phyloP scores from a whole-genome alignment of 305 asterid species.

The Withania somnifera region DNA sequence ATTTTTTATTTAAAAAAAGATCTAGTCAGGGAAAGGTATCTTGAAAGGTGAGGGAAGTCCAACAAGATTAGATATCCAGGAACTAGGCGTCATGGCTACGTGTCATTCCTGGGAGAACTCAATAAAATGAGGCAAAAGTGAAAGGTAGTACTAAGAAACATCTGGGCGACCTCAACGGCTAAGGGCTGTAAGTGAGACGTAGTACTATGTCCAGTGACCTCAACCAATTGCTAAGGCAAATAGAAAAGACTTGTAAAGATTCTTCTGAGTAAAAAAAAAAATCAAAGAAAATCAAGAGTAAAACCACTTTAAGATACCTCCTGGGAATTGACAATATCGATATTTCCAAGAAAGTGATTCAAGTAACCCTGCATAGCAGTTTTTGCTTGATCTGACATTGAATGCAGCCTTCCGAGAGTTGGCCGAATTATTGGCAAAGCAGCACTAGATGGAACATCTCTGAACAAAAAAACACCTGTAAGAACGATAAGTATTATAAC shows the following conservation, averaged over 20 bases:
- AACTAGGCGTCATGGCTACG: background rate
- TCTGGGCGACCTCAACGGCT: background rate
- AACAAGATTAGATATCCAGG: background rate
- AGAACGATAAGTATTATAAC: conserved; percentile 62
- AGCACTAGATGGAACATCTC: conserved; percentile 96
- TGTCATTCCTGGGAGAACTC: background rate
- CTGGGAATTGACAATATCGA: conserved; percentile 75
- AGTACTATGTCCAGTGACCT: background rate
- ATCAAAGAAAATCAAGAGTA: background rate
- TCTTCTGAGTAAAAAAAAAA: background rate
- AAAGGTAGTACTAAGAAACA: background rate
- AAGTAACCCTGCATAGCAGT: conserved; percentile 95
- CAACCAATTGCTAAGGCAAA: background rate
- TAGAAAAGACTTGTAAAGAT: background rate
- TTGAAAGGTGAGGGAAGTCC: background rate
- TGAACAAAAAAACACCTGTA: conserved; percentile 83
- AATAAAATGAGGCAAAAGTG: background rate
- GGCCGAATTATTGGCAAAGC: conserved; percentile 94
- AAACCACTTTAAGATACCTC: conserved; percentile 41
- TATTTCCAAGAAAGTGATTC: conserved; percentile 87
- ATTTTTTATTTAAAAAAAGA: background rate
- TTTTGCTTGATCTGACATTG: conserved; percentile 84
- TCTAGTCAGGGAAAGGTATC: background rate
- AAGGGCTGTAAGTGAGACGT: background rate
- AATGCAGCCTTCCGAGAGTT: conserved; percentile 76